These are phyloP conservation scores for Oenanthe javanica DNA, from an alignment of 140 eudicot species.

Conservation along the genomic window DNA sequence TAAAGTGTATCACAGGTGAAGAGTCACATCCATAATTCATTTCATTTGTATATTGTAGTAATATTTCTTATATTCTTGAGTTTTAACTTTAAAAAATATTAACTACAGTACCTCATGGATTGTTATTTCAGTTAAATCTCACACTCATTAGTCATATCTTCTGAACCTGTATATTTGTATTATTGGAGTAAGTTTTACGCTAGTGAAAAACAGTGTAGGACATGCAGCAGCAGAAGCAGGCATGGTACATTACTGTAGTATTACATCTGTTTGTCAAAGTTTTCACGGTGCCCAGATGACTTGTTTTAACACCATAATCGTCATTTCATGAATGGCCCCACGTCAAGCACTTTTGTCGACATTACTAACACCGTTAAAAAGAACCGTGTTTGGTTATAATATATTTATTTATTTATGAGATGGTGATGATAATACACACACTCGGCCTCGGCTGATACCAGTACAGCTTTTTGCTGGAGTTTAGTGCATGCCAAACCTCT, in stretches of 20 bases:
- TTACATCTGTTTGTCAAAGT: not conserved
- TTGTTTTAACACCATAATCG: not conserved
- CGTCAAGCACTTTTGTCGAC: not conserved
- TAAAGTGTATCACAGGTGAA: not conserved
- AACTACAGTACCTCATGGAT: not conserved
- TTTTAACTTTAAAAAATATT: too few species aligned
- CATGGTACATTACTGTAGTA: not conserved
- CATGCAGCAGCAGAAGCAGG: not conserved
- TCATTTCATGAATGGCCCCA: not conserved
- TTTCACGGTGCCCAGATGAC: not conserved
- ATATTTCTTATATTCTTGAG: too few species aligned
- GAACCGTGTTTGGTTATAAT: not conserved
- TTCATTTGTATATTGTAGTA: too few species aligned
- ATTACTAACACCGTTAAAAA: too few species aligned
- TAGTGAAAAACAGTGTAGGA: not conserved
- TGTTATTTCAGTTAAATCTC: not conserved
- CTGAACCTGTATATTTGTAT: not conserved
- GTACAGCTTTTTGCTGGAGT: constrained; percentile 13
- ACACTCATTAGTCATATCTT: not conserved
- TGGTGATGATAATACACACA: not conserved
- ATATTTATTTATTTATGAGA: not conserved
- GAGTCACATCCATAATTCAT: not conserved
- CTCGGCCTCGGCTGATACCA: too few species aligned
- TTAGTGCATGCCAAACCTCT: constrained; percentile 20
- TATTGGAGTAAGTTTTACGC: not conserved